Evolutionary conservation across 208 protist species (phyloP).

Genomic region (Crithidia sp.): DNA sequence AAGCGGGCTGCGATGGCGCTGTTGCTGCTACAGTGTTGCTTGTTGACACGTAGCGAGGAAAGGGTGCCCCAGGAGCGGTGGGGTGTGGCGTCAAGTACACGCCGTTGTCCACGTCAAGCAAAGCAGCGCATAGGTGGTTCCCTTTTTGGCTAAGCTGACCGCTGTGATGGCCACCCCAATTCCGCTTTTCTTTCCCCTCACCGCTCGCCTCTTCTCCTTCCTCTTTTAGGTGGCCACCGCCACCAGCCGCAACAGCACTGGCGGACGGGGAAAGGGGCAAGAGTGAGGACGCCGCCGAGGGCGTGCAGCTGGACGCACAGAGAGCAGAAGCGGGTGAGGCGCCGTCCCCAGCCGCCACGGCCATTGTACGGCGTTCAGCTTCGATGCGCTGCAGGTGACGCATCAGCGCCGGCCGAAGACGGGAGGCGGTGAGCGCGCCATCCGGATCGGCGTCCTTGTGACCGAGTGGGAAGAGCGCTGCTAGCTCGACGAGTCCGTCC

Average conservation of each 20-base stretch:
- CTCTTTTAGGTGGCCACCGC: too few species aligned
- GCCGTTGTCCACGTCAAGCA: conserved; percentile 13
- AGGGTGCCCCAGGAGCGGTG: conserved; percentile 22
- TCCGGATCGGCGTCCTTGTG: conserved; percentile 12
- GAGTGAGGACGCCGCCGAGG: neutral
- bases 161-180: neutral
- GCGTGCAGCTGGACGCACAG: neutral
- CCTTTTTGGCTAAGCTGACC: too few species aligned
- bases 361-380: conserved; percentile 23
- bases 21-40: too few species aligned
- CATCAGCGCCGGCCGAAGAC: conserved; percentile 14
- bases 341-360: conserved; percentile 25
- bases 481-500: conserved; percentile 12
- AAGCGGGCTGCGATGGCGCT: too few species aligned
- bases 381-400: conserved; percentile 25
- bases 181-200: neutral
- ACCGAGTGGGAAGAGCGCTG: conserved; percentile 4
- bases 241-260: too few species aligned
- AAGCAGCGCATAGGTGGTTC: too few species aligned
- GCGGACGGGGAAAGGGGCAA: neutral
- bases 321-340: neutral
- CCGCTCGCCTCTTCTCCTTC: too few species aligned
- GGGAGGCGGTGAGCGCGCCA: conserved; percentile 18
- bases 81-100: conserved; percentile 27
- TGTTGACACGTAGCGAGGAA: conserved; percentile 26